A percentile compares a stretch with the other conserved stretches of the same genome.
These are phyloP conservation scores for Pontederia paniculata DNA, from an alignment of 176 grass and related monocot genomes.

Conservation along the genomic window DNA sequence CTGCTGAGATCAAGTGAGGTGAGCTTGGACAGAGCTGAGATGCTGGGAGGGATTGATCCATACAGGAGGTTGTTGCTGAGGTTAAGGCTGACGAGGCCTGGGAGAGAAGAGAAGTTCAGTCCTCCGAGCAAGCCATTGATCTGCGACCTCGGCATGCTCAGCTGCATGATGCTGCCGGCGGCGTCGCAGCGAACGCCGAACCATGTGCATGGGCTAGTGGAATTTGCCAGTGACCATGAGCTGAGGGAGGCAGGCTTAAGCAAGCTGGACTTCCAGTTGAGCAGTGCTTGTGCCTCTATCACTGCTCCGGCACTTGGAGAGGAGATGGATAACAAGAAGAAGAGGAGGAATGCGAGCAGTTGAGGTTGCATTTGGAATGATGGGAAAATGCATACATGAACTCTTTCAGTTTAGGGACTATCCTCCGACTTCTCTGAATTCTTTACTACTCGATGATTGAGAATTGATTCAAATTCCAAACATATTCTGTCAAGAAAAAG, in stretches of 20 bases:
- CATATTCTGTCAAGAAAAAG: too few species aligned
- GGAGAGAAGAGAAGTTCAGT: conserved; percentile 37
- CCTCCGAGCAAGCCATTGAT: conserved; percentile 47
- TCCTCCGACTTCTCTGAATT: too few species aligned
- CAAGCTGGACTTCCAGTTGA: conserved; percentile 55
- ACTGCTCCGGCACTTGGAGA: conserved; percentile 7
- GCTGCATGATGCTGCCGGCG: conserved; percentile 27
- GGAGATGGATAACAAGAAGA: conserved; percentile 9
- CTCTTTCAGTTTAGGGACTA: too few species aligned
- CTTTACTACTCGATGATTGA: too few species aligned
- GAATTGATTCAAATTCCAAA: too few species aligned
- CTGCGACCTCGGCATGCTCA: conserved; percentile 25
- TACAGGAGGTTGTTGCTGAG: conserved; percentile 52
- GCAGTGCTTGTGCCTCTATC: conserved; percentile 33
- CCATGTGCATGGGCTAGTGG: conserved; percentile 41
- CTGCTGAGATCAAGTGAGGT: conserved; percentile 35
- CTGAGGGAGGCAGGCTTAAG: conserved; percentile 22
- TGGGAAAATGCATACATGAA: too few species aligned
- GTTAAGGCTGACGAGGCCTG: conserved; percentile 34
- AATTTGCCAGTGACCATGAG: conserved; percentile 35
- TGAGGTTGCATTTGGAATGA: too few species aligned
- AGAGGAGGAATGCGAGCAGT: background rate
- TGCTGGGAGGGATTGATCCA: conserved; percentile 31
- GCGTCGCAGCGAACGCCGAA: conserved; percentile 42
- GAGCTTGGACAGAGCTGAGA: conserved; percentile 30